A percentile compares a stretch with the other conserved stretches of the same genome.
Conservation (phyloP, 73 alveolate genomes). For the Tetrahymena thermophila region DNA sequence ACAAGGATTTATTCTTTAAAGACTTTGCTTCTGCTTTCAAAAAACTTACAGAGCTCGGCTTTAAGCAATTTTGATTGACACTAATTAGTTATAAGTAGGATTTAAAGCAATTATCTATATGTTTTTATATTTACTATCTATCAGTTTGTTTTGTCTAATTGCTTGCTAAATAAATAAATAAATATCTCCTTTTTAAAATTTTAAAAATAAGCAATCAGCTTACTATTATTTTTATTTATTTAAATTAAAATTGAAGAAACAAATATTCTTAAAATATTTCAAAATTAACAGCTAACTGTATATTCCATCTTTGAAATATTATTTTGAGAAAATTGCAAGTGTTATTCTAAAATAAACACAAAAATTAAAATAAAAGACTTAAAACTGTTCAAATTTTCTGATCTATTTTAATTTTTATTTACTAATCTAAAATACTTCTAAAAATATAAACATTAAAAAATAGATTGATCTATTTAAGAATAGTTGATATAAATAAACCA, state of each 20-base stretch:
- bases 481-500: too few species aligned
- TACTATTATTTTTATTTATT: too few species aligned
- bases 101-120: not conserved
- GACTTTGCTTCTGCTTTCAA: conserved; percentile 10
- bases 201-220: not conserved
- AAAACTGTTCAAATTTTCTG: too few species aligned
- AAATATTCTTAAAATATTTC: too few species aligned
- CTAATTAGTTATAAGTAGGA: not conserved
- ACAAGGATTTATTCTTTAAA: not conserved
- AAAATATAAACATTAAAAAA: too few species aligned
- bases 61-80: not conserved
- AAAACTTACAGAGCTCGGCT: conserved; percentile 30
- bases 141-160: not conserved
- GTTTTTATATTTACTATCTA: not conserved
- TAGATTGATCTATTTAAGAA: too few species aligned
- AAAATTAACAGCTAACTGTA: not conserved
- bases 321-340: too few species aligned
- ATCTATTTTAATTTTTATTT: too few species aligned
- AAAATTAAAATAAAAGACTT: too few species aligned
- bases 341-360: too few species aligned
- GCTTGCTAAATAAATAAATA: not conserved
- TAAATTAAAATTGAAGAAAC: too few species aligned
- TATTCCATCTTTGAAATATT: not conserved
- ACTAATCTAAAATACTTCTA: too few species aligned
- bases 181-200: not conserved